Evolutionary conservation across 805 yeast genomes (phyloP), one percentile per base, ranked within the genome.

Genomic region (Wickerhamomyces bisporus): DNA sequence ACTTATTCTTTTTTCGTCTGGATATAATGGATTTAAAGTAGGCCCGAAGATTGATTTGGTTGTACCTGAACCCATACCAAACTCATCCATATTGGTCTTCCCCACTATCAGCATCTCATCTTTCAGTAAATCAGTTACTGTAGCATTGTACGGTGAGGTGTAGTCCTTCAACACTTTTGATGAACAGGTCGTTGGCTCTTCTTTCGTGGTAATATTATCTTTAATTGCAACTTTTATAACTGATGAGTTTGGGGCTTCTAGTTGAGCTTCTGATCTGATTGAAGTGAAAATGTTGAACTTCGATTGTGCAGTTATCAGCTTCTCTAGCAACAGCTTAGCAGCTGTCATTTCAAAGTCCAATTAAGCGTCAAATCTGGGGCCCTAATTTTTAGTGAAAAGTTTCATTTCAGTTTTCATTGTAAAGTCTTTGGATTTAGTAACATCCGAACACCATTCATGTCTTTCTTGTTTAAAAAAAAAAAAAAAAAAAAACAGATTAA

Each of bases 51-150:
- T 47, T 0, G 83, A 71, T 48, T 75, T 68, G 3, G 76, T 64
- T 12, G 77, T 81, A 1, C 79, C 71, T 11, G 86, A 79, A 10
- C 98, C 99, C 98, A 93, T 93, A 3, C 96, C 99, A 65, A 93
- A 93, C 62, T 93, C 97, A 62, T 93, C 99, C 75, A 93, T 67
- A 50, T 91, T 93, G 3, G 94, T 73, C 58, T 91, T 93, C 0
- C 96, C 98, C 1, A 80, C 65, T 6, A 79, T 53, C 1, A 63
- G 47, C 13, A 74, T 71, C 0, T 88, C 86, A 2, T 61, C 49
- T 8, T 69, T 58, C n/a, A 93, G 58, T 3, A 77, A 62, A 2
- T 58, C 47, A 0, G 77, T 77, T 3, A 81, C 84, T 0, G 96
- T 86, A 11, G 97, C 84, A 44, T 84, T 78, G 54, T 73, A 89